phyloP scores from a whole-genome alignment of 495 filamentous ascomycete species.

The Chaetomium tenue region DNA sequence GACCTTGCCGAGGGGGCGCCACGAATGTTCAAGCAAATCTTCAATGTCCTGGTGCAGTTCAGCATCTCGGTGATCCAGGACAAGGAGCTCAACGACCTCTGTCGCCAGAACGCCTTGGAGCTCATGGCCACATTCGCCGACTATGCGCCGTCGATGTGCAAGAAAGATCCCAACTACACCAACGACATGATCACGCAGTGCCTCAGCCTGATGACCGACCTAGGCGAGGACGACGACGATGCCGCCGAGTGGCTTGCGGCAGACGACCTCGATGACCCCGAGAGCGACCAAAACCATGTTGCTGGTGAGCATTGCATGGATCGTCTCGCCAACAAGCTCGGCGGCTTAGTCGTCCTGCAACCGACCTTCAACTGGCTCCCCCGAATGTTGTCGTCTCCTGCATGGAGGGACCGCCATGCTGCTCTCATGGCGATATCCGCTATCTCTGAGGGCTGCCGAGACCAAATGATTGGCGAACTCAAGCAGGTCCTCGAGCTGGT shows the following conservation, averaged over 20 bases:
- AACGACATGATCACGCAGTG: conserved; percentile 98
- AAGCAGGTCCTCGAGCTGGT: conserved; percentile 92
- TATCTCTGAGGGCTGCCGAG: conserved; percentile 95
- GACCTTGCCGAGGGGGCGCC: conserved; percentile 88
- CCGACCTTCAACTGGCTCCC: conserved; percentile 98
- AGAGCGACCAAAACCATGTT: conserved; percentile 96
- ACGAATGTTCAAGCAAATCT: conserved; percentile 93
- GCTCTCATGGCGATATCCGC: conserved; percentile 99
- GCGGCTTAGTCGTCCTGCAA: conserved; percentile 77
- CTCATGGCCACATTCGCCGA: conserved; percentile 99
- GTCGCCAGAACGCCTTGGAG: conserved; percentile 92
- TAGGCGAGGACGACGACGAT: conserved; percentile 92
- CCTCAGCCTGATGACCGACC: conserved; percentile 98
- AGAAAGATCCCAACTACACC: conserved; percentile 85
- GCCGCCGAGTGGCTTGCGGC: conserved; percentile 89
- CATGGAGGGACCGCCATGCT: conserved; percentile 95
- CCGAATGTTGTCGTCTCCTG: conserved; percentile 91
- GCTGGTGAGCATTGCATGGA: conserved; percentile 99
- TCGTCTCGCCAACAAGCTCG: conserved; percentile 93
- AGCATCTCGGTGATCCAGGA: conserved; percentile 90
- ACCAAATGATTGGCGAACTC: conserved; percentile 92
- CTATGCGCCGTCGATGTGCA: conserved; percentile 87
- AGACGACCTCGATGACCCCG: conserved; percentile 92
- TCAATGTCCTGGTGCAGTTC: conserved; percentile 87
- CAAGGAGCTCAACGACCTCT: conserved; percentile 85